Evolutionary conservation across 1,284 basidiomycete species (phyloP).

Genomic region (Neonothopanus nambi): DNA sequence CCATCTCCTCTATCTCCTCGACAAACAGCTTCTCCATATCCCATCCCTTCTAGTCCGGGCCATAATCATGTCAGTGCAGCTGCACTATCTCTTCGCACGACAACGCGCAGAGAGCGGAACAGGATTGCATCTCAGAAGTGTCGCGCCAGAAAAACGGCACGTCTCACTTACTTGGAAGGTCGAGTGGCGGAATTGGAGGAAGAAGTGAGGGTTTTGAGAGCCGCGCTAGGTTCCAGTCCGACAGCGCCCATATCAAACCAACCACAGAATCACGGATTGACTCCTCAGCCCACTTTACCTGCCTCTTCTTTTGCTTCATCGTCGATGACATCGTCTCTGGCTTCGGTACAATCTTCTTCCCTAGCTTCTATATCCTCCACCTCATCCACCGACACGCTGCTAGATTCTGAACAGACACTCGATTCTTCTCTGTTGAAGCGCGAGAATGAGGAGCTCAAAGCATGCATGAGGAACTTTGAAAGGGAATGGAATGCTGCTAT

Average conservation of each 20-base stretch:
- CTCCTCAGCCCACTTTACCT: neutral
- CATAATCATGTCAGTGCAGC: constrained; percentile 8
- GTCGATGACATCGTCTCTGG: neutral
- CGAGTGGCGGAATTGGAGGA: constrained; percentile 11
- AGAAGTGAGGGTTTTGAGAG: constrained; percentile 7
- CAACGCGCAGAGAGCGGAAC: constrained; percentile 7
- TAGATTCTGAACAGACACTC: neutral
- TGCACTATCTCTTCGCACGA: constrained; percentile 7
- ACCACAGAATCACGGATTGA: neutral
- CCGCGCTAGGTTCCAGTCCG: constrained; percentile 2
- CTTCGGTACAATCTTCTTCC: constrained; percentile 5
- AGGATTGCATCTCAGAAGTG: constrained; percentile 6
- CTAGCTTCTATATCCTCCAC: constrained; percentile 8
- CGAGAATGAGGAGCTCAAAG: constrained; percentile 7
- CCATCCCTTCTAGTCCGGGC: neutral
- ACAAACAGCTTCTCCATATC: neutral
- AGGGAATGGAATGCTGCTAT: constrained; percentile 11
- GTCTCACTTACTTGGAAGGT: constrained; percentile 4
- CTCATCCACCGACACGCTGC: constrained; percentile 8
- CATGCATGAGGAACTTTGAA: constrained; percentile 8
- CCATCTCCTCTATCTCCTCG: no score
- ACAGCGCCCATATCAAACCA: neutral
- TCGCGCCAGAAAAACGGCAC: constrained; percentile 8
- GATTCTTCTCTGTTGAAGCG: neutral
- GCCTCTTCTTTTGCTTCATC: constrained; percentile 2